Evolutionary conservation across 2,329 filamentous ascomycete species (phyloP), one percentile per base, ranked within the genome.

Genomic region (Paracamarosporium sp.): DNA sequence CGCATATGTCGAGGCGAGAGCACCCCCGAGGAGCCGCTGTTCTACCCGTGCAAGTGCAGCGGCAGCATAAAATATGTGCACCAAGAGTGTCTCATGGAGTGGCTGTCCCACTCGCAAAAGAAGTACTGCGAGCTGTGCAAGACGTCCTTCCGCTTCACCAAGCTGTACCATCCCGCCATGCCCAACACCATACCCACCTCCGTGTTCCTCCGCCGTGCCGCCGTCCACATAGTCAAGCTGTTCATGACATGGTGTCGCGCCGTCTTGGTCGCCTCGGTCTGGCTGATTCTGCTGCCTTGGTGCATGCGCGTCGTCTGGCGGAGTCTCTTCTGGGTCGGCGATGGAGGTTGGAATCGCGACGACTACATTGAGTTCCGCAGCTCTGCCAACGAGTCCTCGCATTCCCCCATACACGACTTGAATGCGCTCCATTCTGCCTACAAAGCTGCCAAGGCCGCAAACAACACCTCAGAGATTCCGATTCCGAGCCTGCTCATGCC

Each of bases 101-200:
- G 95, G 95, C 84, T 99, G 22, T 94, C 93, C 48, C 96, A 99
- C 78, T 98, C 95, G 1, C 93, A 99, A 76, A 99, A 99, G 86
- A 98, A 98, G 78, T 91, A 99, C 82, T 99, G 96, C 83, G 95
- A 99, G 81, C 88, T 99, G 33, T 99, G 95, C 87, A 99, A 99
- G 81, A 99, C 95, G 2, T 89, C 93, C 0, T 99, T 98, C 74
- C 91, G 93, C 59, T 99, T 99, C 81, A 99, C 95, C 52, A 99
- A 99, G 79, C 86, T 99, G 36, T 99, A 99, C 80, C 89, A 93
- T 60, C 92, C 93, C 4, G 86, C 93, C 72, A 99, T 99, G 95
- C 96, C 95, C 1, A 86, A 87, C 61, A 87, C 86, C 12, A 84
- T 99, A 13, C 95, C 96, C 0, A 84, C 89, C 38, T 85, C 89